These are phyloP conservation scores for Kockovaella imperatae DNA, from an alignment of 768 basidiomycete genomes.

Conservation along the genomic window DNA sequence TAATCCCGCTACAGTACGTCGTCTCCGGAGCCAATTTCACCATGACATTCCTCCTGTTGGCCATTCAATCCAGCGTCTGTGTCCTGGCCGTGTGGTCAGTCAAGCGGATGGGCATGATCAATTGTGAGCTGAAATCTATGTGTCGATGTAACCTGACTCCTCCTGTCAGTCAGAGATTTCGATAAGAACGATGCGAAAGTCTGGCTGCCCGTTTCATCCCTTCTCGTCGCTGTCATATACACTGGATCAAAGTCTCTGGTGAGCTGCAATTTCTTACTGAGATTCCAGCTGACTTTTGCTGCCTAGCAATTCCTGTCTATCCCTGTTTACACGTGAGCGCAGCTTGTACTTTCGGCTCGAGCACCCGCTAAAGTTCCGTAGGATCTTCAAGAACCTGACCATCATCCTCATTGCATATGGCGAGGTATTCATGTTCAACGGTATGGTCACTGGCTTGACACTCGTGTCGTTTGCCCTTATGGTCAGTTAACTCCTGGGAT, in stretches of 20 bases:
- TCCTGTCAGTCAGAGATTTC: constrained; percentile 57
- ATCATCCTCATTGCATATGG: constrained; percentile 99
- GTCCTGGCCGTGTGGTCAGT: constrained; percentile 64
- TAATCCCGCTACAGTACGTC: constrained; percentile 60
- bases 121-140: constrained; percentile 13
- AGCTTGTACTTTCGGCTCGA: constrained; percentile 48
- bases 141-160: background rate
- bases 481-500: constrained; percentile 49
- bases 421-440: constrained; percentile 94
- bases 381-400: constrained; percentile 85
- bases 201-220: constrained; percentile 91
- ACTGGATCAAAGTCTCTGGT: constrained; percentile 95
- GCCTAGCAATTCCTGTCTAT: constrained; percentile 88
- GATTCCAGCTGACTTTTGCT: background rate
- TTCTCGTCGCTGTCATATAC: constrained; percentile 91
- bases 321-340: constrained; percentile 72
- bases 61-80: constrained; percentile 85
- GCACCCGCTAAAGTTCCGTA: background rate
- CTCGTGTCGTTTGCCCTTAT: constrained; percentile 85
- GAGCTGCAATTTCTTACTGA: constrained; percentile 42
- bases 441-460: constrained; percentile 75
- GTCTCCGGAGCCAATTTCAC: constrained; percentile 88
- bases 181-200: constrained; percentile 73
- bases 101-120: constrained; percentile 58
- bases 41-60: constrained; percentile 91